Evolutionary conservation across 306 rosid species (phyloP), one percentile per base, ranked within the genome.

Genomic region (Datisca glomerata): DNA sequence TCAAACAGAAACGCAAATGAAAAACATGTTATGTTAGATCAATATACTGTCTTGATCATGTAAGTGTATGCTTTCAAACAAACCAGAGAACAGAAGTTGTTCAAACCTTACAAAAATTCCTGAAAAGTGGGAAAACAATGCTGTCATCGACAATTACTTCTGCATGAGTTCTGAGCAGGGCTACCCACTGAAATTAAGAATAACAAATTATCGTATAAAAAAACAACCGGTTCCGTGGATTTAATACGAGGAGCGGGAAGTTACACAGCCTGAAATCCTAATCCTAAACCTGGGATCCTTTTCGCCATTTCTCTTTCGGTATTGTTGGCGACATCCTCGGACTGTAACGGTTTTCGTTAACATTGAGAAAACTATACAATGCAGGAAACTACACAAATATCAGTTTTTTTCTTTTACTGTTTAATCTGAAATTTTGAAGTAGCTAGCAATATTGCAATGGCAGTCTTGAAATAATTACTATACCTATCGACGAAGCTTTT

Each of bases 401-500:
- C 18, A 12, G 7, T 28, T 28, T 28, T 8, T 8, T 28, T 12
- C 11, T 8, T 12, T 6, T 25, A 25, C 1, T 5, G 7, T 12
- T 13, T 12, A 18, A 34, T 34, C 24, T 9, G 17, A 13, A 44
- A 3, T 2, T 44, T 6, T n/a, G 2, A 28, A 18, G 9, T 12
- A 21, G 4, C 10, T 1, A 28, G 11, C 33, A 28, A 28, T 28
- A 6, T 28, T 28, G 2, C 33, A 28, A n/a, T n/a, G n/a, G 33
- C 7, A 0, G 7, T 28, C 4, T 5, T 35, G 14, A 35, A 6
- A 13, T 13, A 9, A 9, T 35, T 6, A 5, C 10, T 7, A 18
- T 70, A 87, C 97, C 97, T 83, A 93, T 87, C 97, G 56, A 83
- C 93, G 18, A 83, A 83, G 52, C 97, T 87, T 72, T 52, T 74